Evolutionary conservation across 306 rosid species (phyloP).

Genomic region (Chamaecrista fasciculata): DNA sequence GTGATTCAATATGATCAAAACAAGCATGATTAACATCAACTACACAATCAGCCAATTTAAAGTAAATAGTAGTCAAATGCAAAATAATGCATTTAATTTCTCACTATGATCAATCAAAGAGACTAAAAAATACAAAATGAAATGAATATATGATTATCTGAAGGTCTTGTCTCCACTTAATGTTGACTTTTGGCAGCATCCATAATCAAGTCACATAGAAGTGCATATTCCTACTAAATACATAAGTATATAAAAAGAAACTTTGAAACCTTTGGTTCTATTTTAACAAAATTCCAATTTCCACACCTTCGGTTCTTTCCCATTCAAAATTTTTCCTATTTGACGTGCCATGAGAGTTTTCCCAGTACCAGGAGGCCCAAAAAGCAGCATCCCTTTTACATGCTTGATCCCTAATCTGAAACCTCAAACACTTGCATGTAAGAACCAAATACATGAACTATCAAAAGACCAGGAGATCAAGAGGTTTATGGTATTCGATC

Average conservation of each 20-base stretch:
- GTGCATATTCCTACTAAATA: constrained; percentile 5
- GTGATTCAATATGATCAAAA: constrained; percentile 21
- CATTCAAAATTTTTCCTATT: constrained; percentile 94
- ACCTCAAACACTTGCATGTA: constrained; percentile 40
- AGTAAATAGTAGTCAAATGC: background rate
- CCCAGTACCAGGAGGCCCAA: constrained; percentile 99
- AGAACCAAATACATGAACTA: constrained; percentile 35
- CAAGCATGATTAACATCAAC: constrained; percentile 26
- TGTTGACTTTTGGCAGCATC: background rate
- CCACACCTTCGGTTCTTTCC: constrained; percentile 72
- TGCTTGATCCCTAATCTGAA: constrained; percentile 94
- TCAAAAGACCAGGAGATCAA: constrained; percentile 16
- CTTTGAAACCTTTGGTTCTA: constrained; percentile 79
- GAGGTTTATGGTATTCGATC: constrained; percentile 12
- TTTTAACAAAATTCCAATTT: constrained; percentile 59
- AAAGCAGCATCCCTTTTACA: constrained; percentile 95
- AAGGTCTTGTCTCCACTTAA: constrained; percentile 10
- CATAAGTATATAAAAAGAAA: constrained; percentile 22
- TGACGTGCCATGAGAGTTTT: constrained; percentile 99
- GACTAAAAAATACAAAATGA: constrained; percentile 5
- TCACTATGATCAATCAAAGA: constrained; percentile 13
- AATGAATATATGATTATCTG: background rate
- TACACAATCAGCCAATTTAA: background rate
- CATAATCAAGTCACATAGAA: constrained; percentile 4
- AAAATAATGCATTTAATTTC: background rate